Base-by-base conservation (phyloP, 2,329 filamentous ascomycete species). In the Calonectria hongkongensis region DNA sequence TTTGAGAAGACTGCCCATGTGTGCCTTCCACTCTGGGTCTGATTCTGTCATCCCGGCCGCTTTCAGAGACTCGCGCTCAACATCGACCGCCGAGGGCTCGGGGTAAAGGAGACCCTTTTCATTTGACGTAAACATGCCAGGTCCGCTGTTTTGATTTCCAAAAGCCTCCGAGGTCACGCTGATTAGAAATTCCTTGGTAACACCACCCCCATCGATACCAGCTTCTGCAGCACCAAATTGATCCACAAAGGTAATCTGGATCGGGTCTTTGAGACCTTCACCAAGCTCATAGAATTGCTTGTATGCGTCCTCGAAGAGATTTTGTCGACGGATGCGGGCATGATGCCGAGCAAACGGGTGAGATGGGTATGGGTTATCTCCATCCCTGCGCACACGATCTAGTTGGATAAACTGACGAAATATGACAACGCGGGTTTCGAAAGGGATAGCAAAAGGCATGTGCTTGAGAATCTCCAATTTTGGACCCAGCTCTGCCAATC, bases 361-460 rank as follows among this genome's bases (percentile, higher is more conserved):
- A 54, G 66, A 43, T 41, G 76, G 71, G 16, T 68, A 68, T 9
- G 72, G 60, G 39, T 50, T 75, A 45, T 68, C 72, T 1, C 77
- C 76, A 15, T 78, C 73, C 54, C 82, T 80, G 33, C 79, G 79
- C 10, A 25, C 28, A 30, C 79, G 79, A 83, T 99, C 97, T 5
- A 96, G 87, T 36, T 91, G 85, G n/a, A 98, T 94, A 79, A 98
- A 98, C 80, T 98, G 92, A 36, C 96, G 92, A 83, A 99, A 98
- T 28, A 98, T 96, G 81, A 95, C 92, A 5, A 99, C 97, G 58
- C 97, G 89, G 0, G 94, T 97, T 45, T 94, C 92, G 79, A 99
- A 99, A 0, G 96, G 97, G 54, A 99, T 97, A 76, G 96, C 94
- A 82, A 98, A 99, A 0, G 97, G 97, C 92, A 99, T 97, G 80